Evolutionary conservation across 768 basidiomycete species (phyloP).

Genomic region (Cystobasidium tubakii): DNA sequence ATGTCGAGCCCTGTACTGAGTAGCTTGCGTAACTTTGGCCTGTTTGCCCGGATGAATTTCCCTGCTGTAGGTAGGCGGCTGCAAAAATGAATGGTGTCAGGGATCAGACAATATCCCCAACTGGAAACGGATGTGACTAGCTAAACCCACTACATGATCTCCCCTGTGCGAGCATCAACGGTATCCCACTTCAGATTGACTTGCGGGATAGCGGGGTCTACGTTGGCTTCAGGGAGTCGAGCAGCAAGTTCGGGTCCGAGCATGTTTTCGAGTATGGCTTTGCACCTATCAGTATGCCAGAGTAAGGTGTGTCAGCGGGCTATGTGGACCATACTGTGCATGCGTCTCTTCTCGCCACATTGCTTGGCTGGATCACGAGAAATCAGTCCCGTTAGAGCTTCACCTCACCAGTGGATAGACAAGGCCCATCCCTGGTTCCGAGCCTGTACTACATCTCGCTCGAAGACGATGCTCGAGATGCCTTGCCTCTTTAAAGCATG

Average conservation of each 20-base stretch:
- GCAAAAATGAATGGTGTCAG: neutral
- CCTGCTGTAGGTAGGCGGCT: conserved; percentile 23
- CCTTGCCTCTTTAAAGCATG: conserved; percentile 20
- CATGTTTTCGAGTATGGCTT: conserved; percentile 29
- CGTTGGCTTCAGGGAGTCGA: neutral
- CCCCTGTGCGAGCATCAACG: conserved; percentile 26
- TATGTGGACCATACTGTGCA: too few relatives aligned
- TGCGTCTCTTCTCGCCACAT: neutral
- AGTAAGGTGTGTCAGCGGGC: neutral
- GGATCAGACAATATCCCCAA: too few relatives aligned
- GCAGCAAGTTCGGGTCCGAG: conserved; percentile 19
- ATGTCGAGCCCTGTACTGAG: conserved; percentile 17
- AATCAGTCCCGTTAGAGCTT: neutral
- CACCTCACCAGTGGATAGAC: conserved; percentile 24
- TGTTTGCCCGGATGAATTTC: conserved; percentile 18
- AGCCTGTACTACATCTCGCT: conserved; percentile 19
- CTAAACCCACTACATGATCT: conserved; percentile 20
- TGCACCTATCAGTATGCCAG: neutral
- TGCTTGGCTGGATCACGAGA: neutral
- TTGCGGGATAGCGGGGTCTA: conserved; percentile 15
- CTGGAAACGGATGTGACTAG: neutral
- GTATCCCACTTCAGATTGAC: conserved; percentile 29
- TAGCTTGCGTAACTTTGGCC: conserved; percentile 19
- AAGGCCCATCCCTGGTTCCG: conserved; percentile 24
- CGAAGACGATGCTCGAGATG: conserved; percentile 22